Base-by-base conservation (phyloP, 768 basidiomycete species). In the Hypsizygus marmoreus region DNA sequence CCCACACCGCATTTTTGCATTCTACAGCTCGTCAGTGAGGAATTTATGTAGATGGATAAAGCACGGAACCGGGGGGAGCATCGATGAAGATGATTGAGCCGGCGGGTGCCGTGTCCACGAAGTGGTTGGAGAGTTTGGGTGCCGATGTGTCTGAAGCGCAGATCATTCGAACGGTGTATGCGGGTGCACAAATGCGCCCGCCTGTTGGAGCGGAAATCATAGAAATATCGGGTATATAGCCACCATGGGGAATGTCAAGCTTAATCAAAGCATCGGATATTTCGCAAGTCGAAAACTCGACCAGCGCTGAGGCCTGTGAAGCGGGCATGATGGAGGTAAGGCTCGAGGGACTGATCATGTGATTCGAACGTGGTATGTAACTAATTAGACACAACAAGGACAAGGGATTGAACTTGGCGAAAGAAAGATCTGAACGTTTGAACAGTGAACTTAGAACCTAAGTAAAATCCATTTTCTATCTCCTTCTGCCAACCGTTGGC, bases 121-220 rank as follows among this genome's bases (percentile, higher is more conserved):
- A 95, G 62, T 95, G 94, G 5, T 73, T 66, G 0, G 77, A 67
- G 1, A 84, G 71, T 56, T 74, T 86, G 0, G 91, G 88, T 0
- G 87, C 76, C 6, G 71, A 60, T 20, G 66, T 74, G 59, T 90
- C 78, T 0, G 75, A 74, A 0, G 72, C 69, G 6, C 71, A 62
- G 8, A 91, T 88, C 81, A 95, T 89, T 66, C 82, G 75, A 29
- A 95, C 91, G 1, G 94, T 95, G 62, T 90, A 94, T 2, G 90
- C 94, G 25, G 84, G 87, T 2, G 84, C 89, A 58, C 87, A 89
- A 29, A 75, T 65, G 33, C 71, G 70, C 20, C 47, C 25, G 20
- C 39, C 51, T 4, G 67, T 58, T 17, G 67, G 65, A 3, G 80
- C 71, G 9, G 84, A 82, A 43, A 79, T 54, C 68, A 78, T 66